phyloP scores from a whole-genome alignment of 1,284 basidiomycete genomes.

The Bjerkandera adusta region DNA sequence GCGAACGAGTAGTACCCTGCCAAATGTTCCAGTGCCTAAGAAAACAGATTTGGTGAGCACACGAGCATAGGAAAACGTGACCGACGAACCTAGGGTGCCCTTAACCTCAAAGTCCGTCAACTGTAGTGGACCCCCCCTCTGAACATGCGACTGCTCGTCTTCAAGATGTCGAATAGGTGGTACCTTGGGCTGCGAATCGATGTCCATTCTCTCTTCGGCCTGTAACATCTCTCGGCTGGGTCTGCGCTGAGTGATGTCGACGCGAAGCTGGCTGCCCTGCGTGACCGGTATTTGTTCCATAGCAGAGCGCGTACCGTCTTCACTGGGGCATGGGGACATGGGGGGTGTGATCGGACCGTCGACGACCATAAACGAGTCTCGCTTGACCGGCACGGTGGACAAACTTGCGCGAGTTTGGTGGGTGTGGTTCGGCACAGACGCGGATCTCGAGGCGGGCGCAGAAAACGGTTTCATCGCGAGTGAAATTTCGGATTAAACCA shows the following conservation, averaged over 20 bases:
- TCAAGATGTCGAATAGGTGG: constrained; percentile 60
- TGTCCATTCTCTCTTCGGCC: constrained; percentile 27
- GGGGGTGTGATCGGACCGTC: constrained; percentile 40
- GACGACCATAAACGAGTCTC: constrained; percentile 34
- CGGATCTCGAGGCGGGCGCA: constrained; percentile 30
- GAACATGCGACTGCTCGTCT: constrained; percentile 63
- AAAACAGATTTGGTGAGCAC: neutral
- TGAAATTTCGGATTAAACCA: constrained; percentile 22
- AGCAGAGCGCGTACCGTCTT: constrained; percentile 25
- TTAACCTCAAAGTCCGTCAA: constrained; percentile 80
- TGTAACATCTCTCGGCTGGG: constrained; percentile 14
- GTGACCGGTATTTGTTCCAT: neutral
- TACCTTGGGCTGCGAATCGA: constrained; percentile 30
- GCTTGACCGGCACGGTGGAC: constrained; percentile 23
- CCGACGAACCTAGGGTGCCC: constrained; percentile 71
- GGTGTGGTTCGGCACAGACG: constrained; percentile 33
- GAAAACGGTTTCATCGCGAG: constrained; percentile 22
- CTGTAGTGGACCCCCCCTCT: constrained; percentile 51
- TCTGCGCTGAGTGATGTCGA: constrained; percentile 8
- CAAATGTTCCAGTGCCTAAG: constrained; percentile 91
- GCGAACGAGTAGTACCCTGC: constrained; percentile 84
- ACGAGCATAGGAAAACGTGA: constrained; percentile 8
- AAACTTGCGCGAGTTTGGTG: constrained; percentile 23
- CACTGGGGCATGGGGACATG: constrained; percentile 35
- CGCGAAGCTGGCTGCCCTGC: neutral